Evolutionary conservation across 2,329 filamentous ascomycete species (phyloP).

Genomic region (Penicillium sp.): DNA sequence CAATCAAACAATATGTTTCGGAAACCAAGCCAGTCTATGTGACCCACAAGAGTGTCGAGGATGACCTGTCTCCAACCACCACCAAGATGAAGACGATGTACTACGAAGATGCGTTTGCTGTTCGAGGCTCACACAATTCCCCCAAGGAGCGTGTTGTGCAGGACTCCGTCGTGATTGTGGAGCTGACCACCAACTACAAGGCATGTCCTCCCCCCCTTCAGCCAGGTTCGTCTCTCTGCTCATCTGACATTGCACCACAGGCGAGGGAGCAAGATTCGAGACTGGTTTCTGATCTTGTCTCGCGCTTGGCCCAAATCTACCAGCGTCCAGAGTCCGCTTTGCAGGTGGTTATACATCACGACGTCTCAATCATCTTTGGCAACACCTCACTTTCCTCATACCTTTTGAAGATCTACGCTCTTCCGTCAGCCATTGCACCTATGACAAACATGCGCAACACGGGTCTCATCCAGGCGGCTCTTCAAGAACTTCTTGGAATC

Average conservation of each 20-base stretch:
- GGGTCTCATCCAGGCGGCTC: slow-evolving; percentile 71
- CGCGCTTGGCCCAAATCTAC: slow-evolving; percentile 73
- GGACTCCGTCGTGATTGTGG: slow-evolving; percentile 63
- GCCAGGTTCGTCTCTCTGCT: no score
- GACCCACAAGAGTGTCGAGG: slow-evolving; percentile 17
- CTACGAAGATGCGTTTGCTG: slow-evolving; percentile 43
- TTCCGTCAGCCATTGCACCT: slow-evolving; percentile 68
- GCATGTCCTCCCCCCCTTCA: slow-evolving; percentile 51
- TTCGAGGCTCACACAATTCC: slow-evolving; percentile 38
- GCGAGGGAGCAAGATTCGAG: slow-evolving; percentile 75
- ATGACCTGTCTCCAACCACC: slow-evolving; percentile 12
- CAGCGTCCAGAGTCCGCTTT: slow-evolving; percentile 72
- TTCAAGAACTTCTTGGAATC: slow-evolving; percentile 71
- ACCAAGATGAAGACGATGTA: slow-evolving; percentile 40
- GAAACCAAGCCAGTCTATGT: slow-evolving; percentile 18
- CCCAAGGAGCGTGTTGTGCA: slow-evolving; percentile 52
- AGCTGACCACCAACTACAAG: slow-evolving; percentile 65
- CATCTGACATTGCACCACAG: slow-evolving; percentile 24
- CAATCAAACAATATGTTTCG: slow-evolving; percentile 10
- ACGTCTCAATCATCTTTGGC: slow-evolving; percentile 71
- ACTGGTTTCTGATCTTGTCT: slow-evolving; percentile 72
- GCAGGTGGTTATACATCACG: slow-evolving; percentile 74
- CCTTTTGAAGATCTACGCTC: slow-evolving; percentile 69
- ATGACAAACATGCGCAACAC: slow-evolving; percentile 81
- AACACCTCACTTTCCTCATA: slow-evolving; percentile 80